These are phyloP conservation scores for Lichtheimia ornata DNA, from an alignment of 371 early-diverging fungal genomes.

Conservation along the genomic window DNA sequence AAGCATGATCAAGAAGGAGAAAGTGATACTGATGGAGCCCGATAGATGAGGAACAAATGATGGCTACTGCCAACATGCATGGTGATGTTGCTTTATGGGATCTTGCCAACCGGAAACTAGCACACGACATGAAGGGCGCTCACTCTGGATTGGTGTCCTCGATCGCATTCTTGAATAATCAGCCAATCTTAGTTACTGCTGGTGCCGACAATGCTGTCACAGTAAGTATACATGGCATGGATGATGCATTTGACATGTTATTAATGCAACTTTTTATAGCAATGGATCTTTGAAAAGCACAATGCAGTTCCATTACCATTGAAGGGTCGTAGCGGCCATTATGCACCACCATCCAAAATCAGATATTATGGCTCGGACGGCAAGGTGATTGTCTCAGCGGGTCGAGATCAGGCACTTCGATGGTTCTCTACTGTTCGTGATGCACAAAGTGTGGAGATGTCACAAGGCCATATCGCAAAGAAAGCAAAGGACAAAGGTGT, in stretches of 20 bases:
- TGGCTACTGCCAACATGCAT: conserved; percentile 86
- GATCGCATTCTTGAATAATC: conserved; percentile 77
- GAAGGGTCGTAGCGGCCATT: conserved; percentile 86
- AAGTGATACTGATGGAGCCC: not conserved
- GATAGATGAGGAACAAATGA: conserved; percentile 75
- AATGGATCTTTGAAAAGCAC: conserved; percentile 92
- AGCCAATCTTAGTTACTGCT: conserved; percentile 87
- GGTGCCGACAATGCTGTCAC: conserved; percentile 91
- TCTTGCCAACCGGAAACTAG: conserved; percentile 71
- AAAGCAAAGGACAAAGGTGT: conserved; percentile 63
- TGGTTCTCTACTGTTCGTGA: conserved; percentile 84
- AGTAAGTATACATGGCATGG: conserved; percentile 31
- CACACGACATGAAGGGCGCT: conserved; percentile 79
- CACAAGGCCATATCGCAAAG: conserved; percentile 70
- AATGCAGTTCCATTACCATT: conserved; percentile 81
- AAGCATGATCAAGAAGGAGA: not conserved
- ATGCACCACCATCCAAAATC: conserved; percentile 80
- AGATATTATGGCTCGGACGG: conserved; percentile 76
- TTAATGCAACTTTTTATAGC: conserved; percentile 33
- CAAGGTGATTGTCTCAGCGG: conserved; percentile 73
- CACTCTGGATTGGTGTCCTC: conserved; percentile 81
- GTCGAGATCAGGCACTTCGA: conserved; percentile 83
- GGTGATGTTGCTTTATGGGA: conserved; percentile 96
- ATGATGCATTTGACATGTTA: not conserved
- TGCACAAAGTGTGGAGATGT: conserved; percentile 79